Percentiles rank a stretch among this genome's conserved stretches.
phyloP scores from a whole-genome alignment of 192 early-diverging fungal genomes.

The Pilaira anomala region DNA sequence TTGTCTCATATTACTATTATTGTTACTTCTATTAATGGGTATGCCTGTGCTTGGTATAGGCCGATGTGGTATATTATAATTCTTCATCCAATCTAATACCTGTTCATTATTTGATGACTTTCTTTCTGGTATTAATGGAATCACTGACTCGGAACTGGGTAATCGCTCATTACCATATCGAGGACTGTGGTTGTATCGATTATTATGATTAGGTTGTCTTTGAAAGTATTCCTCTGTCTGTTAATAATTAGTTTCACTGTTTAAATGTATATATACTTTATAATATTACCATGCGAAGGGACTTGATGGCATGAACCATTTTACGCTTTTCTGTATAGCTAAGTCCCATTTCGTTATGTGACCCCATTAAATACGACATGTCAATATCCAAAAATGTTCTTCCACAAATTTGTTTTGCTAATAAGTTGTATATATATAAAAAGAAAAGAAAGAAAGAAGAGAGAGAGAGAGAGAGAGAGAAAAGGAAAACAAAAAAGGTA shows the following conservation, averaged over 20 bases:
- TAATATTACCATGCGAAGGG: too few relatives aligned
- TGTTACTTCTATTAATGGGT: too few relatives aligned
- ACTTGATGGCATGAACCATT: conserved; percentile 1
- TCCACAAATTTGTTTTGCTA: conserved; percentile 8
- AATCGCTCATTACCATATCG: too few relatives aligned
- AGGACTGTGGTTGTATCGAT: too few relatives aligned
- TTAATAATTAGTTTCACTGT: too few relatives aligned
- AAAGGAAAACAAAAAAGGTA: neutral
- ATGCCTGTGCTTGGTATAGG: neutral
- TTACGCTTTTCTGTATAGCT: conserved; percentile 3
- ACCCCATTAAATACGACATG: neutral
- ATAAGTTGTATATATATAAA: neutral
- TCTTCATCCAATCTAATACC: conserved; percentile 11
- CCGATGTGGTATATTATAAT: conserved; percentile 12
- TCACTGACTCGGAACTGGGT: too few relatives aligned
- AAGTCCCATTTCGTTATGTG: neutral
- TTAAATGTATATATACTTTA: too few relatives aligned
- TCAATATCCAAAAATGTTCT: conserved; percentile 5
- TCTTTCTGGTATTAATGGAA: conserved; percentile 14
- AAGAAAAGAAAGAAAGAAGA: neutral
- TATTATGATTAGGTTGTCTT: too few relatives aligned
- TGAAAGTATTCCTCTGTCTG: too few relatives aligned
- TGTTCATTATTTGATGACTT: conserved; percentile 15
- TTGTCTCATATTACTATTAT: too few relatives aligned
- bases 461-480: neutral